These are phyloP conservation scores for Cryphonectria parasitica DNA, from an alignment of 2,329 filamentous ascomycete genomes.

Conservation along the genomic window DNA sequence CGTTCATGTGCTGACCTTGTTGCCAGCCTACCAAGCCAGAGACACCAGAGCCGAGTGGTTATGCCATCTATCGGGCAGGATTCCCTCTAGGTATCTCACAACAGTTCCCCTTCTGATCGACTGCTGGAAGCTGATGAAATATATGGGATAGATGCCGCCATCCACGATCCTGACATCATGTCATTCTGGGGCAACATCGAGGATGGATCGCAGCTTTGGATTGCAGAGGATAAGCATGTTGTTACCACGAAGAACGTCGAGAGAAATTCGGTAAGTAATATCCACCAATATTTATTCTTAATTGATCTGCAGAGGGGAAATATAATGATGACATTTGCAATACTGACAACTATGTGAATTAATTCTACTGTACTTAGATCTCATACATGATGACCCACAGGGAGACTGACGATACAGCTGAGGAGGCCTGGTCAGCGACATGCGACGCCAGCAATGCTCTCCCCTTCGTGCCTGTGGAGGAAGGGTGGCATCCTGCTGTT, in stretches of 20 bases:
- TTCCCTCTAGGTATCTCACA: neutral
- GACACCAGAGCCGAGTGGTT: neutral
- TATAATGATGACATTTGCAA: neutral
- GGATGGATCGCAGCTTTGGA: neutral
- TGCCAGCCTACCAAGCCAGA: neutral
- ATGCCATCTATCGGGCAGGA: neutral
- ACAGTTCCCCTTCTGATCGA: neutral
- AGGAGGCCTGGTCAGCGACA: neutral
- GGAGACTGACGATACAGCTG: neutral
- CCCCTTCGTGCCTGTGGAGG: neutral
- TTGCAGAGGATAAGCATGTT: neutral
- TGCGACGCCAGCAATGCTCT: neutral
- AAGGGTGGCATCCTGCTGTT: slow-evolving; percentile 13
- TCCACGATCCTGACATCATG: neutral
- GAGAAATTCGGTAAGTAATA: neutral
- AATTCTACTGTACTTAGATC: neutral
- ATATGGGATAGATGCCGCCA: neutral
- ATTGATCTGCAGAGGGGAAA: no score
- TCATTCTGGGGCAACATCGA: neutral
- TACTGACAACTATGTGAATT: neutral
- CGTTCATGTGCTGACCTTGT: neutral
- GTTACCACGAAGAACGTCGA: neutral
- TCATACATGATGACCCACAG: neutral
- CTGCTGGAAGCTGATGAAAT: neutral
- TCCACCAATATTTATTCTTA: no score